Evolutionary conservation across 306 rosid genomes (phyloP), one percentile per base, ranked within the genome.

Genomic region (Trifolium pratense): DNA sequence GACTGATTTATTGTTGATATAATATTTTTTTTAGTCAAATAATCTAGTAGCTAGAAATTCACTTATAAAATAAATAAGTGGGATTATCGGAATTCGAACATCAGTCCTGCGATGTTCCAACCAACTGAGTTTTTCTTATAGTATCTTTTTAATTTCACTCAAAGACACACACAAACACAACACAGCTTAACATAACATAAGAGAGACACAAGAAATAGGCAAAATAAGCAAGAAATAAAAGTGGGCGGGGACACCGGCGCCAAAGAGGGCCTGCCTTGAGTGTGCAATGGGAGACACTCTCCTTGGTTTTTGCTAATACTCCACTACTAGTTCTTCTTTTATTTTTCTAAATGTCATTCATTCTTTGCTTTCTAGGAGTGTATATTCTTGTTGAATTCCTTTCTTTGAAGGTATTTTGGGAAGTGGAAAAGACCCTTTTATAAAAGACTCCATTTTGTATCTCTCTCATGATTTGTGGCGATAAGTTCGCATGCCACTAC

Each of bases 171-270:
- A 39, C 68, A 58, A n/a, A n/a, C n/a, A n/a, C 37, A 60, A 82
- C 16, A 79, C 61, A 84, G 82, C n/a, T 23, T 9, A 46, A 48
- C 53, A 55, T 7, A 34, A 34, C 7, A 9, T 40, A 53, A 53
- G 15, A 55, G 15, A 55, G 40, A 74, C 57, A 52, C 26, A 69
- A 68, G 52, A 70, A 73, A 72, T 78, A 55, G 58, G 75, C 46
- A 12, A 75, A 72, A 66, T 70, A 76, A 63, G 52, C 52, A 81
- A 79, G 79, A 78, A 66, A 59, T 78, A 66, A 75, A 91, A 86
- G 86, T 86, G 89, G 84, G 81, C 91, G 94, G 91, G 83, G 90
- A 93, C 98, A 93, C 91, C 96, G 98, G 92, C 98, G 92, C 94
- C 70, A 83, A 91, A 87, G 86, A 74, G 32, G 87, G 93, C 78